These are phyloP conservation scores for Lipomyces mesembrius DNA, from an alignment of 805 yeast genomes.

Conservation along the genomic window DNA sequence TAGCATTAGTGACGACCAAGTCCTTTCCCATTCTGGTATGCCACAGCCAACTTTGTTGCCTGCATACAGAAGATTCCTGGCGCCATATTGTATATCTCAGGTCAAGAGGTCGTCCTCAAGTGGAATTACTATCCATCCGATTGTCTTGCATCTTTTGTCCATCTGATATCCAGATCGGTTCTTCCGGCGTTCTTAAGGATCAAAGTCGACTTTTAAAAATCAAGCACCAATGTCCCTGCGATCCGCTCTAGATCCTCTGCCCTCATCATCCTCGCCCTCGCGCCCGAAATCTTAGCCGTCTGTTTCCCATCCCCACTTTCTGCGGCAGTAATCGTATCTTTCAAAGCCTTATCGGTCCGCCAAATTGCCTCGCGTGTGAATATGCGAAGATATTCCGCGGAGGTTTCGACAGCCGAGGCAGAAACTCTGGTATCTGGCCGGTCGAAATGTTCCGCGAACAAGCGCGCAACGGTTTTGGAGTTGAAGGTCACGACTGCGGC, in stretches of 20 bases:
- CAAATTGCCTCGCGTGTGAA: conserved; percentile 57
- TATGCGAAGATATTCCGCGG: conserved; percentile 53
- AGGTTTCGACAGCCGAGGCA: conserved; percentile 38
- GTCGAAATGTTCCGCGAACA: conserved; percentile 38
- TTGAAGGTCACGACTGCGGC: conserved; percentile 22
- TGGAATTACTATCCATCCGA: no score
- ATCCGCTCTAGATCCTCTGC: conserved; percentile 52
- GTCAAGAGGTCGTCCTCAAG: no score
- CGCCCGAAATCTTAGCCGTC: not conserved
- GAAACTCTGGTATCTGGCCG: conserved; percentile 39
- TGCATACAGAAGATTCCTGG: no score
- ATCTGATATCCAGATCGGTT: no score
- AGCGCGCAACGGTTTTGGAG: conserved; percentile 35
- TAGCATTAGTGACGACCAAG: not conserved
- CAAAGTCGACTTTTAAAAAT: conserved; percentile 44
- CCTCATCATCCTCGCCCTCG: conserved; percentile 44
- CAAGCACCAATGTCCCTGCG: conserved; percentile 55
- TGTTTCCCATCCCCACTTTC: not conserved
- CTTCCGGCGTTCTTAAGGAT: not conserved
- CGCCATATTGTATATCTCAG: no score
- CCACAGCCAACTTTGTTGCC: not conserved
- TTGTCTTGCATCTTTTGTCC: not conserved
- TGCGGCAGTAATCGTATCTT: conserved; percentile 19
- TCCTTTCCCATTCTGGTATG: not conserved
- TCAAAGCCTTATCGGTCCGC: conserved; percentile 52